A percentile compares a stretch with the other conserved stretches of the same genome.
These are phyloP conservation scores for Tillandsia fasciculata DNA, from an alignment of 176 grass and related monocot genomes.

Conservation along the genomic window DNA sequence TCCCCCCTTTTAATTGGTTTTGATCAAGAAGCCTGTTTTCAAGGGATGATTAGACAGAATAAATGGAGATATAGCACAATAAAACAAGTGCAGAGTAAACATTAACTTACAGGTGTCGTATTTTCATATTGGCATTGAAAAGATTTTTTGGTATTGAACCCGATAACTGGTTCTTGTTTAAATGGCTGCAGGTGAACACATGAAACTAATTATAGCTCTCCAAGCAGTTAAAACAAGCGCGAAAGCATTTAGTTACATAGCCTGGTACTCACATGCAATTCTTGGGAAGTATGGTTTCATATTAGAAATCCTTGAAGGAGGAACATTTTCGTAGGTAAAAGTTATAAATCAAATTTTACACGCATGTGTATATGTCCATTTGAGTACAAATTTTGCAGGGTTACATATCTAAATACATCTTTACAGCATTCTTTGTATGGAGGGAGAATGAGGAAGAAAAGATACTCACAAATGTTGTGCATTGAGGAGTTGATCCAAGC, in stretches of 20 bases:
- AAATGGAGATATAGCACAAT: not conserved
- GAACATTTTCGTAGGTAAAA: too few species aligned
- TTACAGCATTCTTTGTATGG: not conserved
- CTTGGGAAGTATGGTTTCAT: too few species aligned
- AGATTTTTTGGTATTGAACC: slow-evolving; percentile 49
- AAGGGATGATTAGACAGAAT: slow-evolving; percentile 12
- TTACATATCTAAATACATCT: too few species aligned
- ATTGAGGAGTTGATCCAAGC: slow-evolving; percentile 47
- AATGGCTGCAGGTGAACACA: slow-evolving; percentile 39
- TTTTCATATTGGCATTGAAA: slow-evolving; percentile 40
- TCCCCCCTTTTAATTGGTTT: slow-evolving; percentile 46
- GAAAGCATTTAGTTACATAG: too few species aligned
- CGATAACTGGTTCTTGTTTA: slow-evolving; percentile 57
- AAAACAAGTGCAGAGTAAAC: not conserved
- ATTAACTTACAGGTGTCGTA: slow-evolving; percentile 66
- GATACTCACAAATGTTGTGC: slow-evolving; percentile 58
- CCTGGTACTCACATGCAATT: too few species aligned
- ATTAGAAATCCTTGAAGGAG: too few species aligned
- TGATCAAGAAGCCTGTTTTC: slow-evolving; percentile 54
- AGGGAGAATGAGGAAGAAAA: not conserved
- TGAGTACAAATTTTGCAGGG: too few species aligned
- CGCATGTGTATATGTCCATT: too few species aligned
- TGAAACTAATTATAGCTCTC: slow-evolving; percentile 6
- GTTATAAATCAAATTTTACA: too few species aligned
- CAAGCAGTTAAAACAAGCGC: not conserved